Conservation (phyloP, 768 basidiomycete species). For the Kwoniella dejecticola region DNA sequence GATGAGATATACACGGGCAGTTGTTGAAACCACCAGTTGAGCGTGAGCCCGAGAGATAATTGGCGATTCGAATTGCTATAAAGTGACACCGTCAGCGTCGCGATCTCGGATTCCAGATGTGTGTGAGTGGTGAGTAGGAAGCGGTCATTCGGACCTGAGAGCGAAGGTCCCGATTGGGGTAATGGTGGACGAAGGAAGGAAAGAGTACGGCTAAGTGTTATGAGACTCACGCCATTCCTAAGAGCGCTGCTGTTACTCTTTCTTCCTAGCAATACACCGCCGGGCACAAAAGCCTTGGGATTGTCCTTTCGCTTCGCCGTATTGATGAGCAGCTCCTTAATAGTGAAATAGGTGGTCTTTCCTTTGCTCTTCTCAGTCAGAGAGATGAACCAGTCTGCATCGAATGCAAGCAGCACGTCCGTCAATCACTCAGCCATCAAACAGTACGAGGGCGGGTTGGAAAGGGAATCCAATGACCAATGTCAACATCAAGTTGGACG, state of each 20-base stretch:
- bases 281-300: not conserved
- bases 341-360: not conserved
- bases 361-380: not conserved
- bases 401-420: not conserved
- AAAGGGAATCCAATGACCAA: no score
- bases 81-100: not conserved
- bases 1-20: conserved; percentile 31
- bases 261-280: conserved; percentile 14
- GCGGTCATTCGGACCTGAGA: not conserved
- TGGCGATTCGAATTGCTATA: conserved; percentile 20
- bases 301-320: not conserved
- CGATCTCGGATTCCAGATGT: not conserved
- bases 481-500: no score
- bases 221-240: conserved; percentile 3
- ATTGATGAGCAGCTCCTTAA: not conserved
- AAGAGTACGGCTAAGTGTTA: no score
- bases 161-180: no score
- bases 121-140: not conserved
- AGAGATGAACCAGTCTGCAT: conserved; percentile 24
- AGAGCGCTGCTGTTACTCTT: conserved; percentile 7
- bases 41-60: conserved; percentile 34
- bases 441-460: no score
- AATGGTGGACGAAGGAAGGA: not conserved
- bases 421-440: no score
- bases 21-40: conserved; percentile 19